A percentile compares a stretch with the other conserved stretches of the same genome.
Evolutionary conservation across 441 rosid species (phyloP).

Genomic region (Omphalea diandra): DNA sequence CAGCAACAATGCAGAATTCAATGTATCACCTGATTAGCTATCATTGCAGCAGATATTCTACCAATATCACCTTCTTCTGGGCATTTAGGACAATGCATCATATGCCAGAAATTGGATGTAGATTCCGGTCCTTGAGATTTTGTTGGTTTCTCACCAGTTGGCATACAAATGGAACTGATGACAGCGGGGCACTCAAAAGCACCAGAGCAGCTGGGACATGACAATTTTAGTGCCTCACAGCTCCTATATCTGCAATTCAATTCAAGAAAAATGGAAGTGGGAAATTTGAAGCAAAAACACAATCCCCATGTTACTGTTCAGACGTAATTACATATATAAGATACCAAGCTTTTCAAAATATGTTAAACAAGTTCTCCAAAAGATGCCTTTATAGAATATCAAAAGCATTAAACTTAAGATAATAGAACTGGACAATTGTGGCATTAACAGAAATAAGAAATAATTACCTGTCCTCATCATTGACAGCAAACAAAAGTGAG

Average conservation of each 20-base stretch:
- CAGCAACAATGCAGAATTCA: background rate
- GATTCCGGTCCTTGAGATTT: conserved; percentile 46
- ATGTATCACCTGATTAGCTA: conserved; percentile 76
- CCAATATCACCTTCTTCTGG: conserved; percentile 61
- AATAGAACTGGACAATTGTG: background rate
- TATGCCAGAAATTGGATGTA: conserved; percentile 61
- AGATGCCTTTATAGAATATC: background rate
- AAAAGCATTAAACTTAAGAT: background rate
- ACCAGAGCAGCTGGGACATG: conserved; percentile 87
- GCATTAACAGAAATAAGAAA: conserved; percentile 14
- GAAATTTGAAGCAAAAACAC: conserved; percentile 4
- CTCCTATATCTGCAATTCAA: conserved; percentile 57
- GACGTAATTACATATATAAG: background rate
- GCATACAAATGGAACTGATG: conserved; percentile 47
- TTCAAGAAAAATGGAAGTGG: background rate
- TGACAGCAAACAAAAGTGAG: conserved; percentile 55
- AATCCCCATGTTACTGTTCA: background rate
- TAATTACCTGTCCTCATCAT: conserved; percentile 78
- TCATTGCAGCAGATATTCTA: conserved; percentile 64
- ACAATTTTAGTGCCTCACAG: conserved; percentile 74
- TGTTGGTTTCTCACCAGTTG: conserved; percentile 34
- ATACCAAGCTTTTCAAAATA: conserved; percentile 7
- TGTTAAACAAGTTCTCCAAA: background rate
- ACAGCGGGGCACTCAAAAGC: conserved; percentile 73
- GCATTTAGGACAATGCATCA: conserved; percentile 70